phyloP scores from a whole-genome alignment of 805 yeast species.

The Myxozyma sirexii region DNA sequence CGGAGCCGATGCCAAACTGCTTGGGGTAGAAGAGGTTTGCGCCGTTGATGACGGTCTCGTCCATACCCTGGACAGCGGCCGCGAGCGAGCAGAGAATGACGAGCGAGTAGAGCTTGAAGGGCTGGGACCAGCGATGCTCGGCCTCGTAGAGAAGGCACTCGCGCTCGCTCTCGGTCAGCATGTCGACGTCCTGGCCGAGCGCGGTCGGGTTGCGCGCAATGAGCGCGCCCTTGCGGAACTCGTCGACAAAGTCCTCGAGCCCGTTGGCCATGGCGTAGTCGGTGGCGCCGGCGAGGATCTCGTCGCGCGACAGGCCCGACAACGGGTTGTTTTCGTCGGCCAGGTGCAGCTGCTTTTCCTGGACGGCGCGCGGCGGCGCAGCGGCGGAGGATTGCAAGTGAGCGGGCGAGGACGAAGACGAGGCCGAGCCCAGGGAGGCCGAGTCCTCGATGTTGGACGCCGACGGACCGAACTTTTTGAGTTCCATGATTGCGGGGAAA shows the following conservation, averaged over 20 bases:
- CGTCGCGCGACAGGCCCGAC: slow-evolving; percentile 31
- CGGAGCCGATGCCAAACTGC: slow-evolving; percentile 49
- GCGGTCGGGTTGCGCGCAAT: slow-evolving; percentile 55
- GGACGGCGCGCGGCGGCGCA: background rate
- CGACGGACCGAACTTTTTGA: slow-evolving; percentile 9
- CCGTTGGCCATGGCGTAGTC: slow-evolving; percentile 38
- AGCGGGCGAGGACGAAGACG: background rate
- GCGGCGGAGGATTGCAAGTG: background rate
- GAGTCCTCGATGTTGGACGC: slow-evolving; percentile 8
- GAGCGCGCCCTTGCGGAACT: slow-evolving; percentile 54
- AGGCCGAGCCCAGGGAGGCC: background rate
- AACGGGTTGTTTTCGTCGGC: slow-evolving; percentile 37
- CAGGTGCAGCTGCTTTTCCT: background rate
- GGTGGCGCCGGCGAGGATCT: slow-evolving; percentile 37
- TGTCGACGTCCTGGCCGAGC: slow-evolving; percentile 46
- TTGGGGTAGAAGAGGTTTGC: slow-evolving; percentile 59
- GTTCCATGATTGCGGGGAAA: background rate
- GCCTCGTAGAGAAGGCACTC: slow-evolving; percentile 49
- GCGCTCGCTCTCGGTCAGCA: slow-evolving; percentile 44
- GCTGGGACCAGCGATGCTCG: slow-evolving; percentile 52
- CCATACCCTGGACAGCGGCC: slow-evolving; percentile 74
- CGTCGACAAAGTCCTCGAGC: slow-evolving; percentile 38
- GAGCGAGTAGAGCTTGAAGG: slow-evolving; percentile 48
- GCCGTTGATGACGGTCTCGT: slow-evolving; percentile 70
- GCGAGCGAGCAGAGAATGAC: slow-evolving; percentile 66